phyloP scores from a whole-genome alignment of 208 protist species.

The Leishmania gerbilli region DNA sequence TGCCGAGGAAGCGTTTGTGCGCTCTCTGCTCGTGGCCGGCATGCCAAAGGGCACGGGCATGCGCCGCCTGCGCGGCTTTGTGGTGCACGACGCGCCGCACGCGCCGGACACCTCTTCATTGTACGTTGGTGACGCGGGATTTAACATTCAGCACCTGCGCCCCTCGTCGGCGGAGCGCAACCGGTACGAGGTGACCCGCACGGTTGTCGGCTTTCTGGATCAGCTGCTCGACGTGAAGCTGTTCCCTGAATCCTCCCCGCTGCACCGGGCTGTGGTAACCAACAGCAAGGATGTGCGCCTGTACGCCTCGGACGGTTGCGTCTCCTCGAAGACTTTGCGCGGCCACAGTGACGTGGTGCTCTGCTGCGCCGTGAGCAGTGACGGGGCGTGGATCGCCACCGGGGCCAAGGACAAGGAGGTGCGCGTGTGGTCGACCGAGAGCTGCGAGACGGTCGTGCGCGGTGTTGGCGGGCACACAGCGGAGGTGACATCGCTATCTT shows the following conservation, averaged over 20 bases:
- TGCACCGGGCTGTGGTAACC: conserved; percentile 72
- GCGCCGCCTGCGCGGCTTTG: conserved; percentile 30
- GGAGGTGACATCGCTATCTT: conserved; percentile 78
- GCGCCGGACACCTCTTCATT: conserved; percentile 20
- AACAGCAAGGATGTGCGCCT: conserved; percentile 90
- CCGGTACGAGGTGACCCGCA: conserved; percentile 36
- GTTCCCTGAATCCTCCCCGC: conserved; percentile 32
- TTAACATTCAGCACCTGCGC: conserved; percentile 55
- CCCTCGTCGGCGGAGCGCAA: conserved; percentile 1
- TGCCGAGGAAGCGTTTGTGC: conserved; percentile 67
- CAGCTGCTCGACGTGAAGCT: conserved; percentile 88
- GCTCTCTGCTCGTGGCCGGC: conserved; percentile 50
- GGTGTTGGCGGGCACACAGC: conserved; percentile 70
- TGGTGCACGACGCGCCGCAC: conserved; percentile 12
- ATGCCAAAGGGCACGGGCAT: conserved; percentile 53
- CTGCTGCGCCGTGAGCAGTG: conserved; percentile 69
- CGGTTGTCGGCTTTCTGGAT: conserved; percentile 86
- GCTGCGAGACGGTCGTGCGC: conserved; percentile 65
- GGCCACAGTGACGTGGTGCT: conserved; percentile 89
- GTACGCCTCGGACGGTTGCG: conserved; percentile 54
- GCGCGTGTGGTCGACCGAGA: conserved; percentile 83
- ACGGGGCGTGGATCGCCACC: conserved; percentile 76
- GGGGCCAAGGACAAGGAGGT: conserved; percentile 84
- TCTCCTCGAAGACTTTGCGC: conserved; percentile 63
- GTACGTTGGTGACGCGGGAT: conserved; percentile 78